Conservation (phyloP, 176 grass and related monocot species). For the Paspalum vaginatum region DNA sequence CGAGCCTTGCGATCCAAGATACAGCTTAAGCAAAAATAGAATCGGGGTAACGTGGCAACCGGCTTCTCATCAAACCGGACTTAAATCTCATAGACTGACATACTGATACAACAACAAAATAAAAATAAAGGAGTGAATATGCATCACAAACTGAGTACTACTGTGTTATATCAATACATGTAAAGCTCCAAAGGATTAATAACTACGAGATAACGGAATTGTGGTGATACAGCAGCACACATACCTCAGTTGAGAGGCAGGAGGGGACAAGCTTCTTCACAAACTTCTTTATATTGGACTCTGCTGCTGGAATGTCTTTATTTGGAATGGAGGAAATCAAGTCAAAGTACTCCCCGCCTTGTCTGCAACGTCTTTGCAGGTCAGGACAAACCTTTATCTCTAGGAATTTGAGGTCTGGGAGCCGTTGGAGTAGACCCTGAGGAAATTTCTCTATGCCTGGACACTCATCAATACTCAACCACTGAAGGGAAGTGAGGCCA, state of each 20-base stretch:
- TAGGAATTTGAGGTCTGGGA: constrained; percentile 1
- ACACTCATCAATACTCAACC: not conserved
- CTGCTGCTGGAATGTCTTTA: not conserved
- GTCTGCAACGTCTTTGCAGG: not conserved
- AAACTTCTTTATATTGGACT: not conserved
- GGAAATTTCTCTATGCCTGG: constrained; percentile 25
- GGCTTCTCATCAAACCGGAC: not conserved
- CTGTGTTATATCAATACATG: not conserved
- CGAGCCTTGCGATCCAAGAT: not conserved
- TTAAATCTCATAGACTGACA: not conserved
- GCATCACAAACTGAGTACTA: not conserved
- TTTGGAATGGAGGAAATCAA: not conserved
- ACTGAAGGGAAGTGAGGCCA: not conserved
- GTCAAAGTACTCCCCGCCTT: constrained; percentile 29
- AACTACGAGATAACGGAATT: not conserved
- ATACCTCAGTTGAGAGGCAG: not conserved
- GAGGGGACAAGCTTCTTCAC: not conserved
- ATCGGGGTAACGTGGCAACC: not conserved
- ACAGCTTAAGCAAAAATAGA: not conserved
- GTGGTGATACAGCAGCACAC: not conserved
- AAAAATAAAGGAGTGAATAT: not conserved
- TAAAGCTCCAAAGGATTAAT: not conserved
- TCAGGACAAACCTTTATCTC: not conserved
- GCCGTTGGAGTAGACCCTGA: not conserved
- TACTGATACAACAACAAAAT: not conserved